Conservation (phyloP, 768 basidiomycete species). For the Rhodosporidiobolus sp. region DNA sequence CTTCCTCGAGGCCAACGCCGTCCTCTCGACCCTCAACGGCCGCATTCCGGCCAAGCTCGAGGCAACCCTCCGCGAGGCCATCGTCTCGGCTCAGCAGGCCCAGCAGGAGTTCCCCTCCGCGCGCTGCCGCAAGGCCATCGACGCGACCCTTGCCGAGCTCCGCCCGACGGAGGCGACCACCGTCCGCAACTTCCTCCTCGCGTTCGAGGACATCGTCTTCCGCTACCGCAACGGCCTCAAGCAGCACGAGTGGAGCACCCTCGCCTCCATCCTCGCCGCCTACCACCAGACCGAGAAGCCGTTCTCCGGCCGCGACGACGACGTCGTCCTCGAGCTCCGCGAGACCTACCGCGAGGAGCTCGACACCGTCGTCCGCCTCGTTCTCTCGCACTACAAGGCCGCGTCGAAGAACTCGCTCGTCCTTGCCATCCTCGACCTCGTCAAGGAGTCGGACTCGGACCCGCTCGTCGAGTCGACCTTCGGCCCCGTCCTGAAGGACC, state of each 20-base stretch:
- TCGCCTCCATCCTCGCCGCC: slow-evolving; percentile 70
- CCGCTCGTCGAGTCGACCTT: slow-evolving; percentile 74
- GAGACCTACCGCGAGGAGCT: slow-evolving; percentile 90
- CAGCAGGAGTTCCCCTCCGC: slow-evolving; percentile 80
- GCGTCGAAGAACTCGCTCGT: slow-evolving; percentile 87
- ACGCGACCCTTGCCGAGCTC: slow-evolving; percentile 75
- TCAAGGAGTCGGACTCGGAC: slow-evolving; percentile 74
- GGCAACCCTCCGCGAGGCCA: slow-evolving; percentile 70
- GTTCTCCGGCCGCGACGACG: slow-evolving; percentile 91
- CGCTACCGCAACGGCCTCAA: slow-evolving; percentile 78
- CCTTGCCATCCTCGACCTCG: slow-evolving; percentile 77
- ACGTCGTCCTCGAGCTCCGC: slow-evolving; percentile 79
- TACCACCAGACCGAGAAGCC: slow-evolving; percentile 86
- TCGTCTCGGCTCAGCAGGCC: slow-evolving; percentile 67
- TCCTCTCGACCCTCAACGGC: slow-evolving; percentile 82
- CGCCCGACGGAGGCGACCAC: slow-evolving; percentile 74
- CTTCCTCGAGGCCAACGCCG: slow-evolving; percentile 75
- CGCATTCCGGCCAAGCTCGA: slow-evolving; percentile 91
- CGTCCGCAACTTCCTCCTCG: slow-evolving; percentile 68
- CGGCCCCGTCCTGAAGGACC: slow-evolving; percentile 70
- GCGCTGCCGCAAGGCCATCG: slow-evolving; percentile 79
- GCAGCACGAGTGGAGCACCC: slow-evolving; percentile 73
- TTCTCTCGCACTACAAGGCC: slow-evolving; percentile 93
- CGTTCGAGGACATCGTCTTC: slow-evolving; percentile 71
- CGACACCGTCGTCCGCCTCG: slow-evolving; percentile 77